phyloP scores from a whole-genome alignment of 306 rosid species.

The peach (Prunus persica) region DNA sequence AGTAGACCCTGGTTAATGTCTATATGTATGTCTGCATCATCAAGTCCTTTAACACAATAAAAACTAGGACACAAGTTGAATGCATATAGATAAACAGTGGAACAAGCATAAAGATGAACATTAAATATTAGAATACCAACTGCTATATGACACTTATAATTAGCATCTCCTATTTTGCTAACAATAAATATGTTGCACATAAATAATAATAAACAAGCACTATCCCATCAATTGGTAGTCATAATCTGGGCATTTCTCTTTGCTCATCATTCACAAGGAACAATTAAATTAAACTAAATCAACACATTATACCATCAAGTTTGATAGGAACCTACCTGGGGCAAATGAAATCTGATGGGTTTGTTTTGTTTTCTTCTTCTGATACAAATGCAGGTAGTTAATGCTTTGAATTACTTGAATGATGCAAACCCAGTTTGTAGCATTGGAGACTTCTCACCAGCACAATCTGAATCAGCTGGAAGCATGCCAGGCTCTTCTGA shows the following conservation, averaged over 20 bases:
- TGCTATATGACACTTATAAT: neutral
- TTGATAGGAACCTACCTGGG: neutral
- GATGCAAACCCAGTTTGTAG: conserved; percentile 37
- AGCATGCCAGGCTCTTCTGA: conserved; percentile 20
- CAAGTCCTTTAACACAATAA: neutral
- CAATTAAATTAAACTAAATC: too few species aligned
- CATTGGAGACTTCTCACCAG: conserved; percentile 36
- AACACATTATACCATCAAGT: neutral
- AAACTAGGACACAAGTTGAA: neutral
- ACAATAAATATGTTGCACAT: neutral
- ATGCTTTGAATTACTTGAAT: conserved; percentile 36
- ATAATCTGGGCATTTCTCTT: neutral
- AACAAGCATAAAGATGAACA: neutral
- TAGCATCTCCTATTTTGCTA: neutral
- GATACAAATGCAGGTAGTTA: conserved; percentile 47
- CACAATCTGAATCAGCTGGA: conserved; percentile 42
- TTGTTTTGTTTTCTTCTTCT: neutral
- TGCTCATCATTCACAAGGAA: neutral
- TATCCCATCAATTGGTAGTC: neutral
- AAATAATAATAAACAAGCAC: neutral
- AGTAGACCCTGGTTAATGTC: neutral
- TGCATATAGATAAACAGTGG: neutral
- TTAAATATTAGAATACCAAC: neutral
- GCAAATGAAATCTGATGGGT: neutral
- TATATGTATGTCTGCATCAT: neutral